phyloP scores from a whole-genome alignment of 2,329 filamentous ascomycete species.

The Sphaerulina musiva region DNA sequence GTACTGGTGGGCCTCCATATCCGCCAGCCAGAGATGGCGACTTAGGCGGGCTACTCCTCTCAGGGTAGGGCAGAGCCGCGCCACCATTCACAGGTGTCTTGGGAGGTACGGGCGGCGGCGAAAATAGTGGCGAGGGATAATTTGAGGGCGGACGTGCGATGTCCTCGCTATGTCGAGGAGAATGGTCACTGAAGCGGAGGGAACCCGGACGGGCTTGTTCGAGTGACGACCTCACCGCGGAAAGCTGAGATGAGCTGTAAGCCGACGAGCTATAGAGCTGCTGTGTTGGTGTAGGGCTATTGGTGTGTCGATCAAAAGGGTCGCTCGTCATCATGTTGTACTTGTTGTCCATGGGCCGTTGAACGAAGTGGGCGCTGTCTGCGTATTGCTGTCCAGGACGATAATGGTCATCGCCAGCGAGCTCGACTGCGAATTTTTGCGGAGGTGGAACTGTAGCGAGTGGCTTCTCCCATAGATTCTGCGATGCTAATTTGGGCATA shows the following conservation, averaged over 20 bases:
- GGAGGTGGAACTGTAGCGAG: conserved; percentile 32
- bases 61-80: conserved; percentile 22
- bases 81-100: conserved; percentile 24
- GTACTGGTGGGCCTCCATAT: conserved; percentile 13
- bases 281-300: conserved; percentile 1
- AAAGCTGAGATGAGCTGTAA: conserved; percentile 13
- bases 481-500: conserved; percentile 17
- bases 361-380: conserved; percentile 44
- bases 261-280: conserved; percentile 12
- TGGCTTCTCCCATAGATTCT: conserved; percentile 30
- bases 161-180: conserved; percentile 22
- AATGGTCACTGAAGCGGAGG: conserved; percentile 10
- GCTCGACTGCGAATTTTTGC: conserved; percentile 37
- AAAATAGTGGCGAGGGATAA: neutral
- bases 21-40: conserved; percentile 3
- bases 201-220: conserved; percentile 10
- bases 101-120: conserved; percentile 26
- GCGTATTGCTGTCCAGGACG: conserved; percentile 41
- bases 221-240: conserved; percentile 9
- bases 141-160: conserved; percentile 8
- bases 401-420: conserved; percentile 29
- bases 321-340: conserved; percentile 38
- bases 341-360: conserved; percentile 49
- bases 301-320: conserved; percentile 13
- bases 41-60: conserved; percentile 11